A percentile compares a stretch with the other conserved stretches of the same genome.
Evolutionary conservation across 164 flowering plant species (phyloP).

Genomic region (Vitis rotundifolia): DNA sequence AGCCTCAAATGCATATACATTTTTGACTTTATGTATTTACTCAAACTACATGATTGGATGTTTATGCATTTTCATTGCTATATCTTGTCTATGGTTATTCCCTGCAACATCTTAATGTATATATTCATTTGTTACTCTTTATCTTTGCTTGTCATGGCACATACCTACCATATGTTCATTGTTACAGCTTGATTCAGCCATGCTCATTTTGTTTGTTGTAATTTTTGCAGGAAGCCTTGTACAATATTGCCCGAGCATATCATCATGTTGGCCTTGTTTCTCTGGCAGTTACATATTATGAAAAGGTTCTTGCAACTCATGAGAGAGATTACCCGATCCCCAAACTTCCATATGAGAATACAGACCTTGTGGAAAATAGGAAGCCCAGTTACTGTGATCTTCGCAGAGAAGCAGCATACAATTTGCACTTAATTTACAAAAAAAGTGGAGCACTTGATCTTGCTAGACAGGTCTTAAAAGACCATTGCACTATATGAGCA

Average conservation of each 20-base stretch:
- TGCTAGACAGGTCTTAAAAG: slow-evolving; percentile 86
- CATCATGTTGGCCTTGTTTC: slow-evolving; percentile 87
- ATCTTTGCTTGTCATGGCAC: too few species aligned
- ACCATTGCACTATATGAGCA: slow-evolving; percentile 64
- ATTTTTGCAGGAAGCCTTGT: slow-evolving; percentile 70
- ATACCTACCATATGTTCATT: too few species aligned
- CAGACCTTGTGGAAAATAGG: slow-evolving; percentile 25
- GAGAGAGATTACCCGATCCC: slow-evolving; percentile 72
- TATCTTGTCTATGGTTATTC: too few species aligned
- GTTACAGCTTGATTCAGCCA: too few species aligned
- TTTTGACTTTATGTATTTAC: too few species aligned
- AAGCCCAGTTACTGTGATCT: slow-evolving; percentile 74
- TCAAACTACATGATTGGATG: too few species aligned
- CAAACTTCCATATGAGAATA: slow-evolving; percentile 55
- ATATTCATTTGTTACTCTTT: too few species aligned
- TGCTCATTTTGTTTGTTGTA: not conserved
- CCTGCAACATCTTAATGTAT: too few species aligned
- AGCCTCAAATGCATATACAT: too few species aligned
- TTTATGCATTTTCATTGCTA: too few species aligned
- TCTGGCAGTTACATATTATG: slow-evolving; percentile 72
- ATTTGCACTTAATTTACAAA: slow-evolving; percentile 88
- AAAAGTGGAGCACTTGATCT: slow-evolving; percentile 85
- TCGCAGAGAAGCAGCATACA: slow-evolving; percentile 85
- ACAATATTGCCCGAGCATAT: slow-evolving; percentile 84
- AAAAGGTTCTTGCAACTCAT: slow-evolving; percentile 65